Evolutionary conservation across 208 protist genomes (phyloP), one percentile per base, ranked within the genome.

Genomic region (Willaertia magna): DNA sequence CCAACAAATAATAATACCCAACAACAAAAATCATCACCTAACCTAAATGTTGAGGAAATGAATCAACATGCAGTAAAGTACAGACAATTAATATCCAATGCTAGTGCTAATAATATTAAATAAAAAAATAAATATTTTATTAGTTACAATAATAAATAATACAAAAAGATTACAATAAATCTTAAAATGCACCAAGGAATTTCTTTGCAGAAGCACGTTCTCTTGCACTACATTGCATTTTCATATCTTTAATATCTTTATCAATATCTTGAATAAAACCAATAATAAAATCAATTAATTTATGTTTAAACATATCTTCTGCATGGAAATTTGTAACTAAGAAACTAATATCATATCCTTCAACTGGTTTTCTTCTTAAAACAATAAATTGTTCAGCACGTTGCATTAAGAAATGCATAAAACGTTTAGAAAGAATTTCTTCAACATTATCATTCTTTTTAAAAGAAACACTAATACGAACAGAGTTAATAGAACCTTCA

Each of bases 271-370:
- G 86, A 82, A 97, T 92, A 87, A 99, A 97, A 18, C 90, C 79
- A 86, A 99, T 93, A 55, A 99, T 92, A 86, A 99, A 99, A 86
- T 98, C 93, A 74, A 98, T 92, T 44, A 99, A 88, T 85, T 96
- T 96, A 74, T 94, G 91, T 87, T 96, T 95, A 76, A 93, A 95
- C 93, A 98, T 97, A 43, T 79, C 74, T 89, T 98, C 96, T 12
- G 93, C 93, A 85, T 99, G 95, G 79, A 97, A 94, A 89, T 99
- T 98, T 14, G 96, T 98, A 86, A 99, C 95, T 20, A 99, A 90
- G 88, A 99, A 98, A 86, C 87, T 93, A 81, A 99, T 94, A 87
- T 99, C 97, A 88, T 98, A 99, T 26, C 94, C 96, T 75, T 92
- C 2, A 11, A 97, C 88, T 46, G 97, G 90, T 87, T 98, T 98